These are phyloP conservation scores for Aureobasidium sp. DNA, from an alignment of 2,329 filamentous ascomycete species.

Conservation along the genomic window DNA sequence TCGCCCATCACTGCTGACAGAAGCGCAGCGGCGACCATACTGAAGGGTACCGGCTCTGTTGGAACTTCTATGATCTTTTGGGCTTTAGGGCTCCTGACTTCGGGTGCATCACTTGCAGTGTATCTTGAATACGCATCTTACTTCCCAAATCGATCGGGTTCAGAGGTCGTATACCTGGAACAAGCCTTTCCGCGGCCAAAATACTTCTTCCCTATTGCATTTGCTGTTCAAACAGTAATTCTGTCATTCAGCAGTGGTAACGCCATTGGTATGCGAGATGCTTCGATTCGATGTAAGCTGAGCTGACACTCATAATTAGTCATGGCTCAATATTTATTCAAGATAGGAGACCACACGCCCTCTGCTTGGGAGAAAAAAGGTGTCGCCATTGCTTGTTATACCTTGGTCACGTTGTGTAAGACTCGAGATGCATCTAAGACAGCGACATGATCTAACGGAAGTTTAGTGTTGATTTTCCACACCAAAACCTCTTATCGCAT, in stretches of 20 bases:
- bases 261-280: constrained; percentile 42
- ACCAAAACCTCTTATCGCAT: constrained; percentile 53
- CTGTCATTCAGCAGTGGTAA: constrained; percentile 62
- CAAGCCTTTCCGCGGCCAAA: constrained; percentile 59
- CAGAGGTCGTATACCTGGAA: constrained; percentile 62
- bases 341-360: constrained; percentile 45
- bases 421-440: constrained; percentile 14
- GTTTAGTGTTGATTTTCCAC: constrained; percentile 42
- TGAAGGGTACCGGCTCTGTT: constrained; percentile 54
- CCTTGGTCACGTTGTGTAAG: constrained; percentile 50
- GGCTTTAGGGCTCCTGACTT: constrained; percentile 21
- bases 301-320: constrained; percentile 33
- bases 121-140: constrained; percentile 60
- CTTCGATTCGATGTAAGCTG: no score
- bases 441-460: background rate
- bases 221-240: constrained; percentile 56
- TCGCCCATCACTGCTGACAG: background rate
- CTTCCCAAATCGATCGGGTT: constrained; percentile 60
- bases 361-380: constrained; percentile 61
- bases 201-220: constrained; percentile 58
- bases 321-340: constrained; percentile 56
- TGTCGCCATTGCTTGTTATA: constrained; percentile 58
- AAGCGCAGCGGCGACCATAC: constrained; percentile 48
- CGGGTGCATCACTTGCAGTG: constrained; percentile 48
- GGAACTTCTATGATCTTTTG: constrained; percentile 57